Evolutionary conservation across 352 stramenopile species (phyloP).

Genomic region (Phytopythium kandeliae): DNA sequence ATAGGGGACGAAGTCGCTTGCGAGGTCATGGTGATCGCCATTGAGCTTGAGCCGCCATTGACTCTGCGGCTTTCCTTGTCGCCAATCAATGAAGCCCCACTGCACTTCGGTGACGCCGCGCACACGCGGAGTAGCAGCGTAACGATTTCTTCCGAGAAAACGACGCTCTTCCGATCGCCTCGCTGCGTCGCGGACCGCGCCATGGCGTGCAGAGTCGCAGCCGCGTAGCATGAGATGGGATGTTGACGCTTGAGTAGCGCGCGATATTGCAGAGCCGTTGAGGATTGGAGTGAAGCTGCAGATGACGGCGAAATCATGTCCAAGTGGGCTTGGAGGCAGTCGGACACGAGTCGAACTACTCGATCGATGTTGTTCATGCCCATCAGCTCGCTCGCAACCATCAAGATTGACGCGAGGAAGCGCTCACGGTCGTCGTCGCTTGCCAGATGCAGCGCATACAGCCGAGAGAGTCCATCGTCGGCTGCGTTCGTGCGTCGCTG

Average conservation of each 20-base stretch:
- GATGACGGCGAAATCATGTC: constrained; percentile 3
- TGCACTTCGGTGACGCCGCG: constrained; percentile 6
- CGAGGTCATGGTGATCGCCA: not conserved
- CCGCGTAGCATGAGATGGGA: constrained; percentile 40
- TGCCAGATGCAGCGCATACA: constrained; percentile 33
- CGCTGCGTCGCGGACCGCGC: constrained; percentile 47
- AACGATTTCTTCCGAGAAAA: constrained; percentile 37
- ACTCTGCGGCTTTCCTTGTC: not conserved
- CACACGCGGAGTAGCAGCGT: constrained; percentile 45
- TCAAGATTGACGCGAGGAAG: constrained; percentile 61
- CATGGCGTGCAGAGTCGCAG: constrained; percentile 44
- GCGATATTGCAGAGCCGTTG: constrained; percentile 5
- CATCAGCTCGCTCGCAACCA: constrained; percentile 62
- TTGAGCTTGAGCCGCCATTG: no score
- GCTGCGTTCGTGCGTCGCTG: not conserved
- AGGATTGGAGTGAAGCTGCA: no score
- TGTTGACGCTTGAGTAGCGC: constrained; percentile 24
- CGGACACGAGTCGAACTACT: constrained; percentile 42
- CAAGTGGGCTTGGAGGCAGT: constrained; percentile 29
- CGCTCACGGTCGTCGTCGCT: constrained; percentile 60
- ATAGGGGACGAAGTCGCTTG: not conserved
- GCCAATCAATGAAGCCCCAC: not conserved
- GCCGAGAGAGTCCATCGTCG: constrained; percentile 13
- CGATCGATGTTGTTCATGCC: constrained; percentile 50
- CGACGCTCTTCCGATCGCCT: constrained; percentile 38